These are phyloP conservation scores for Panaeolus cyanescens DNA, from an alignment of 768 basidiomycete species.

Conservation along the genomic window DNA sequence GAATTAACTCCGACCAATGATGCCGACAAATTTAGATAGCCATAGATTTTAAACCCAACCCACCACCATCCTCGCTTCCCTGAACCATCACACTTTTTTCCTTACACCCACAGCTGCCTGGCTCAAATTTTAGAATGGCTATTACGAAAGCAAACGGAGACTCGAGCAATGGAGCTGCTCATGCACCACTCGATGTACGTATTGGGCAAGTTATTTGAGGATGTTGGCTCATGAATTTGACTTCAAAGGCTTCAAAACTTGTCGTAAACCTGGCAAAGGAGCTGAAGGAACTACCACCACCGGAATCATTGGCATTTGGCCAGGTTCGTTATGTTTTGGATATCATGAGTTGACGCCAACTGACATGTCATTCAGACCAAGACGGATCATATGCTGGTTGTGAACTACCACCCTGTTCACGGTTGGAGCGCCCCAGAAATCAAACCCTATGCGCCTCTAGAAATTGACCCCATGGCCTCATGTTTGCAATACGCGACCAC, in stretches of 20 bases:
- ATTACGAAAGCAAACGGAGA: conserved; percentile 20
- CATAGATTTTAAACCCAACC: background rate
- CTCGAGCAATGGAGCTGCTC: conserved; percentile 7
- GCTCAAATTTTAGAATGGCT: background rate
- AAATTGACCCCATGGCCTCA: conserved; percentile 68
- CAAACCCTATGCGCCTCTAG: conserved; percentile 70
- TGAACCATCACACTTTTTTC: background rate
- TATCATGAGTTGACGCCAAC: background rate
- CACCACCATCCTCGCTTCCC: background rate
- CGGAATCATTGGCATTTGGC: conserved; percentile 57
- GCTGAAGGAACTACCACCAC: conserved; percentile 51
- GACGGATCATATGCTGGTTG: conserved; percentile 79
- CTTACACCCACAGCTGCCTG: conserved; percentile 4
- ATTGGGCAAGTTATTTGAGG: background rate
- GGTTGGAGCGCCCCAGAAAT: conserved; percentile 79
- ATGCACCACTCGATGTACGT: conserved; percentile 13
- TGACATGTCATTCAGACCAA: conserved; percentile 38
- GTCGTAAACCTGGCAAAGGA: conserved; percentile 44
- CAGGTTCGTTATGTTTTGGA: conserved; percentile 33
- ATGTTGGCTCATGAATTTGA: background rate
- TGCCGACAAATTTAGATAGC: background rate
- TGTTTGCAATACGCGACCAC: conserved; percentile 89
- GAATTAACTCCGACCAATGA: background rate
- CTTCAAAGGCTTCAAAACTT: conserved; percentile 55
- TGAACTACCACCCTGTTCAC: conserved; percentile 57